Base-by-base conservation (phyloP, 208 protist species). In the Tritrichomonas musculus region DNA sequence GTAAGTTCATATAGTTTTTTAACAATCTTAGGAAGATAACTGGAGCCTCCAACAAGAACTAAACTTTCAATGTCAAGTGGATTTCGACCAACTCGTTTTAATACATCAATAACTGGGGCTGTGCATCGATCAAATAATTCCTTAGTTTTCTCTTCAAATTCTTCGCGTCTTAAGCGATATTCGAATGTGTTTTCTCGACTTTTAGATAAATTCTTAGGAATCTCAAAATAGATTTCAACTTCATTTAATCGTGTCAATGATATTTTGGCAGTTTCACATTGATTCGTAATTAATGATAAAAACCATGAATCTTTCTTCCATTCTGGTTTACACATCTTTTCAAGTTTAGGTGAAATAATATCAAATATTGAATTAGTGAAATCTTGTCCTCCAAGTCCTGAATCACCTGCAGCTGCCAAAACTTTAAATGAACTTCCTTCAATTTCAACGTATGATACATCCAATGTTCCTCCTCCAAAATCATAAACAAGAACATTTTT, bases 301-400 rank as follows among this genome's bases (percentile, higher is more conserved):
- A n/a, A n/a, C n/a, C n/a, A n/a, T n/a, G n/a, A n/a, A n/a, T n/a
- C n/a, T n/a, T n/a, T n/a, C n/a, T n/a, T n/a, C n/a, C n/a, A n/a
- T n/a, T n/a, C n/a, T n/a, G n/a, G n/a, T n/a, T n/a, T n/a, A n/a
- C n/a, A 97, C 97, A n/a, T 98, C 95, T 92, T 97, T n/a, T n/a
- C n/a, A n/a, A 92, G 66, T 27, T 92, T 30, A 27, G 50, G 11
- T 22, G 72, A n/a, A 80, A 93, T 93, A 93, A 95, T 93, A 17
- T 94, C 77, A 53, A 96, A 93, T 13, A 96, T 5, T 11, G 88
- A 53, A 41, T 93, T 73, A 92, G 96, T 96, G 92, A 96, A 96
- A 92, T 96, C 96, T 93, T 96, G 93, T 53, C 96, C 96, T 36
- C 96, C 96, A 5, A 96, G 93, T 53, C 96, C 94, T 36, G 92